Evolutionary conservation across 2,329 filamentous ascomycete species (phyloP), one percentile per base, ranked within the genome.

Genomic region (Diplodia intermedia): DNA sequence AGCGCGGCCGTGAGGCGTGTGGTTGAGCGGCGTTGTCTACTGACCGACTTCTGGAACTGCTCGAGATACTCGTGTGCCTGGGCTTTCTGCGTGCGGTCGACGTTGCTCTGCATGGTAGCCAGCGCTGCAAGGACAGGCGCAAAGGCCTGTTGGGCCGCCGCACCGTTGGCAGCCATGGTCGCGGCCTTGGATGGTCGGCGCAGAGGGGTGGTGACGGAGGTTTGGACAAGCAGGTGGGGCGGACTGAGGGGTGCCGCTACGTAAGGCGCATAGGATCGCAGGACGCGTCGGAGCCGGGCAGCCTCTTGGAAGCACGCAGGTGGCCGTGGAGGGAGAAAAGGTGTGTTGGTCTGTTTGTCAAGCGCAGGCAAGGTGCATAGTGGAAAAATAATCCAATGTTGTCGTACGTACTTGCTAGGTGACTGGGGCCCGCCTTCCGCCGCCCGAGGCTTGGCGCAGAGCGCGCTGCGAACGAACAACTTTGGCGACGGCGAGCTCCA

Each of bases 31-130:
- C 57, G 49, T 40, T 56, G 53, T 66, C 40, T 57, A 65, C 90
- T 73, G 81, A 97, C 94, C 80, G 95, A 98, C 88, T 99, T 99
- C 86, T 99, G 95, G 82, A 98, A 99, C 74, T 89, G 90, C 82
- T 97, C 92, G 69, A 99, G 86, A 79, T 90, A 99, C 78, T 94
- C 89, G 78, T 97, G 94, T 69, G 93, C 94, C 80, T 93, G 91
- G 79, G 91, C 90, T 84, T 98, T 98, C 77, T 91, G 88, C 72
- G 90, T 86, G 76, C 91, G 88, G 77, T 94, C 89, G 73, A 89
- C 91, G 81, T 90, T 91, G 78, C 93, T 86, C 77, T 88, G 90
- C 94, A 99, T 97, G 71, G 94, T 95, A 77, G 90, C 88, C 81
- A 98, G 90, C 71, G 94, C 95, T 73, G 91, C 89, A 74, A 98